Evolutionary conservation across 257 asterid genomes (phyloP), one percentile per base, ranked within the genome.

Genomic region (Petunia secreta): DNA sequence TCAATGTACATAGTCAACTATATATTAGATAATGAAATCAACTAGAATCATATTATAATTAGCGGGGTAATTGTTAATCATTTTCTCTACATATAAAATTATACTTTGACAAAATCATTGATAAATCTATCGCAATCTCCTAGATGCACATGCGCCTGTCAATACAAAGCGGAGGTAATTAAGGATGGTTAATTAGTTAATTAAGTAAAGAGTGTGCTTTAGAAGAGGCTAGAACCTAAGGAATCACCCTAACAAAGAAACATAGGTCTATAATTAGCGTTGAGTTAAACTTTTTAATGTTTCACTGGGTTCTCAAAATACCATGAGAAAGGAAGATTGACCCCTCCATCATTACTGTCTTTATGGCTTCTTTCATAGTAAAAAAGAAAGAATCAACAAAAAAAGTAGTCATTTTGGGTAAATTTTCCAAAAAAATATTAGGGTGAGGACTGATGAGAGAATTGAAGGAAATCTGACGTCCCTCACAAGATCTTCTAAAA

Each of bases 131-230:
- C 46, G 7, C 78, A 73, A 73, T 73, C 78, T 73, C 52, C 62
- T 34, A 50, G 78, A 2, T 13, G 78, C 78, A 73, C 78, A 73
- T 73, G 78, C 34, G 34, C 78, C 78, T 34, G 48, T 55, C 78
- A 73, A 48, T 50, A 73, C 34, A 50, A 73, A 11, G 3, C 78
- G 78, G 78, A 73, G 78, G 52, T 73, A 3, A 73, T 73, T 73
- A 73, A 73, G 78, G 78, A 69, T 46, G 59, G 25, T 46, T 46
- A 69, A 69, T 69, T 69, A 46, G 34, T 11, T 54, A 14, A 54
- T 13, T 54, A 54, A 13, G 60, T 54, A 1, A 13, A 11, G 16
- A 14, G 9, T 48, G 53, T 54, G 1, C 60, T 13, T 3, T 8
- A 52, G 14, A 52, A 52, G 57, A 52, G 57, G 57, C 60, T 13